A percentile compares a stretch with the other conserved stretches of the same genome.
phyloP scores from a whole-genome alignment of 179 eudicot species.

The Pouteria campechiana region DNA sequence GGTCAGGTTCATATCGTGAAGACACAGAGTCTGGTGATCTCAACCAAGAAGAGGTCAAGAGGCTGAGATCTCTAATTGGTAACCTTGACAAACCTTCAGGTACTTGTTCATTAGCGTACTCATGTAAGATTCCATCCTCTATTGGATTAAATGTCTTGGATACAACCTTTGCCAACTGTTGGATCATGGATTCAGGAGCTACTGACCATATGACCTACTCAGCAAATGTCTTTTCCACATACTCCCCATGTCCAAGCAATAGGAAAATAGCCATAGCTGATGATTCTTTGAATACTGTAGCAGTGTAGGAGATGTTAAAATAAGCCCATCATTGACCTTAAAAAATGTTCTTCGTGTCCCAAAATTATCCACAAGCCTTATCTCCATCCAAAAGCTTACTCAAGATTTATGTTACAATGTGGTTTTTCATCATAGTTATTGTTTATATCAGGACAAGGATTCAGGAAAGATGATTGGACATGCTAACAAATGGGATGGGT shows the following conservation, averaged over 20 bases:
- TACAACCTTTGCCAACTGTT: conserved; percentile 1
- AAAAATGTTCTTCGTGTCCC: too few species aligned
- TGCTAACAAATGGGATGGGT: background rate
- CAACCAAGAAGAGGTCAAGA: too few species aligned
- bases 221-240: conserved; percentile 5
- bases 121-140: background rate
- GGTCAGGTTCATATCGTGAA: too few species aligned
- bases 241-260: background rate
- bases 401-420: conserved; percentile 2
- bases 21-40: too few species aligned
- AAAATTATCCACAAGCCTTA: background rate
- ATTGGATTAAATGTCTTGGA: conserved; percentile 4
- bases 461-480: conserved; percentile 5
- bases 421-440: conserved; percentile 2
- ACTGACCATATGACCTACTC: too few species aligned
- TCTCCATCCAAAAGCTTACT: background rate
- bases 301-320: background rate
- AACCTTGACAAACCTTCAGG: background rate
- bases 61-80: background rate
- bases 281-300: conserved; percentile 1
- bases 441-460: conserved; percentile 1
- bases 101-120: background rate
- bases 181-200: conserved; percentile 4
- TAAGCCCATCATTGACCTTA: background rate
- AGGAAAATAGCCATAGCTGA: conserved; percentile 3